Evolutionary conservation across 345 rosid genomes (phyloP), one percentile per base, ranked within the genome.

Genomic region (Rubroshorea leprosula): DNA sequence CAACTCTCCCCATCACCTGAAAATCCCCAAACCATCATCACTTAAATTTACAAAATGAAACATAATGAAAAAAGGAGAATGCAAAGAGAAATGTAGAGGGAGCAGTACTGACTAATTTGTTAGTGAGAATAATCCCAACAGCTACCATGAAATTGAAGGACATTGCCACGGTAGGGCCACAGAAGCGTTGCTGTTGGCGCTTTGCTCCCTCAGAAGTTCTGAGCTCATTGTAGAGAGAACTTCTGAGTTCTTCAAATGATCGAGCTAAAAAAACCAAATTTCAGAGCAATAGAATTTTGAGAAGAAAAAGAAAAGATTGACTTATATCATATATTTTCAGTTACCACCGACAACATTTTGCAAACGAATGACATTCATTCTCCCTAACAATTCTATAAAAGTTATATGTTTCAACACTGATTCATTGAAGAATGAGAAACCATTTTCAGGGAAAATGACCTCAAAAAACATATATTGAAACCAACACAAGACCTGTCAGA

Each of bases 81-180:
- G 5, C 11, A 11, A 23, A 5, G 21, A 6, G 8, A 50, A 19
- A 45, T 4, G 0, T 35, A 18, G 23, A 9, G 38, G 15, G 50
- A 54, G 51, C 9, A 19, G n/a, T 19, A 63, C 70, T 27, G 24
- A 92, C 97, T 45, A 83, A 26, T 82, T 93, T 93, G 80, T 93
- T 93, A 16, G 84, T 74, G 57, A 87, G 78, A 64, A 93, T 93
- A 67, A 93, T 84, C 35, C 88, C 87, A 59, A 87, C 93, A 12
- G 96, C 82, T 49, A 89, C 95, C 60, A 85, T 5, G 70, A 93
- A 93, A 74, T 93, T 93, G 78, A 93, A 93, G 25, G 96, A 65
- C 94, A 89, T 83, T 0, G 97, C 97, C 63, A 76, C 78, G 38
- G 78, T 72, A 8, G 95, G 97, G 12, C 97, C 96, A 53, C 97